phyloP scores from a whole-genome alignment of 2,329 filamentous ascomycete species.

The Colletotrichum coccodes region DNA sequence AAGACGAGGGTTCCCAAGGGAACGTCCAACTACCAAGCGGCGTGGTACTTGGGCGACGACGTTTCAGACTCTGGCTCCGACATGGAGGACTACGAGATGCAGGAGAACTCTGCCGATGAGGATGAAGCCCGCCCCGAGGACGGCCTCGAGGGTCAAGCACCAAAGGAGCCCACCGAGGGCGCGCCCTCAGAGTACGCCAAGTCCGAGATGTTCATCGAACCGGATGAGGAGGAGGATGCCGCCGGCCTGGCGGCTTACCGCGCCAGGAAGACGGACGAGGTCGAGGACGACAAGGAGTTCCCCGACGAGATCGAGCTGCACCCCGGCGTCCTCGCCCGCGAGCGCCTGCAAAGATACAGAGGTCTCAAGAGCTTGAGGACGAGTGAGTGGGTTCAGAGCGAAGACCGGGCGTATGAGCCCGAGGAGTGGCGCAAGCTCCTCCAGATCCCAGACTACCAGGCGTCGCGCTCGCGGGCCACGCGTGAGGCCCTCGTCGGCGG shows the following conservation, averaged over 20 bases:
- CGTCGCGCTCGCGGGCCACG: conserved; percentile 78
- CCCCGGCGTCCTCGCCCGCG: conserved; percentile 85
- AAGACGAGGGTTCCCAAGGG: conserved; percentile 87
- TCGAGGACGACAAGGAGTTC: conserved; percentile 91
- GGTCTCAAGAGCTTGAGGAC: conserved; percentile 92
- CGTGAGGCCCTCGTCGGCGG: conserved; percentile 91
- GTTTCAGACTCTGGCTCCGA: conserved; percentile 88
- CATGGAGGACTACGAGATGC: conserved; percentile 71
- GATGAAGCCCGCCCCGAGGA: conserved; percentile 79
- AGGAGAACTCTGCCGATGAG: conserved; percentile 67
- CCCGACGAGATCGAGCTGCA: conserved; percentile 97
- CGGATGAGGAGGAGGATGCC: conserved; percentile 83
- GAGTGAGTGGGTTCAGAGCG: conserved; percentile 88
- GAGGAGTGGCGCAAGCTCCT: conserved; percentile 89
- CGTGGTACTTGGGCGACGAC: conserved; percentile 86
- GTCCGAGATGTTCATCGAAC: conserved; percentile 89
- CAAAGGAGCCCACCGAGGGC: conserved; percentile 77
- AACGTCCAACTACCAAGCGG: conserved; percentile 92
- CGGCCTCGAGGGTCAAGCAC: conserved; percentile 77
- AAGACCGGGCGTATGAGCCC: conserved; percentile 88
- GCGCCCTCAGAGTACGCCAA: conserved; percentile 91
- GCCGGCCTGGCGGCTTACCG: conserved; percentile 86
- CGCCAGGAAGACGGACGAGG: conserved; percentile 80
- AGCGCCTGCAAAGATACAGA: conserved; percentile 86
- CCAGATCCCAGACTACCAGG: conserved; percentile 89